These are phyloP conservation scores for Ambrosia hybrid DNA, from an alignment of 140 eudicot species.

Conservation along the genomic window DNA sequence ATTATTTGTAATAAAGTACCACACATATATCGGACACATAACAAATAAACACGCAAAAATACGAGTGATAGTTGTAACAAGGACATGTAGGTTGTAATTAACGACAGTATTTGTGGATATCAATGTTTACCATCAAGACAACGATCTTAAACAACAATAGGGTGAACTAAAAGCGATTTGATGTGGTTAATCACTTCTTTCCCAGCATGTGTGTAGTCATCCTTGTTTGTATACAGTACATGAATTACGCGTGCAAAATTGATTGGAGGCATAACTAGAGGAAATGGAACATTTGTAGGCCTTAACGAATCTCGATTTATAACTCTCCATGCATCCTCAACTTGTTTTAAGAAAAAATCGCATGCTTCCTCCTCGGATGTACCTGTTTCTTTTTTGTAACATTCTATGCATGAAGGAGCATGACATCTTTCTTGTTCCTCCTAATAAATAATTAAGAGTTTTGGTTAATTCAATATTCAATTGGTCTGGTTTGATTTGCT, in stretches of 20 bases:
- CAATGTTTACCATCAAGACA: too few species aligned
- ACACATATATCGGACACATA: too few species aligned
- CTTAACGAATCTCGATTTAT: slow-evolving; percentile 1
- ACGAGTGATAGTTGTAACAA: too few species aligned
- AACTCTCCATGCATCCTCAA: background rate
- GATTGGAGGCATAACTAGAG: background rate
- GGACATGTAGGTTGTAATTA: too few species aligned
- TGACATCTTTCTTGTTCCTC: slow-evolving; percentile 10
- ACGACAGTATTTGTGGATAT: too few species aligned
- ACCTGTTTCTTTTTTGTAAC: too few species aligned
- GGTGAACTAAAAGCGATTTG: background rate
- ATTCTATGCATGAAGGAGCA: background rate
- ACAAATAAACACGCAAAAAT: too few species aligned
- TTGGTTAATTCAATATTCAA: too few species aligned
- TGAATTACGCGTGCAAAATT: background rate
- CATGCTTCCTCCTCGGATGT: too few species aligned
- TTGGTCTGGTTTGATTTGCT: too few species aligned
- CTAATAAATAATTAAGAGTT: background rate
- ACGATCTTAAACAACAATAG: background rate
- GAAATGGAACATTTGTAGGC: background rate
- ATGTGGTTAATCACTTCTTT: background rate
- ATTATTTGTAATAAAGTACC: too few species aligned
- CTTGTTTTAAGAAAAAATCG: too few species aligned
- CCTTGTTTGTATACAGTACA: background rate
- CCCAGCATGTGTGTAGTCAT: background rate